Percentiles rank a stretch among this genome's conserved stretches.
These are phyloP conservation scores for Scheffersomyces quercinus DNA, from an alignment of 1,139 yeast species.

Conservation along the genomic window DNA sequence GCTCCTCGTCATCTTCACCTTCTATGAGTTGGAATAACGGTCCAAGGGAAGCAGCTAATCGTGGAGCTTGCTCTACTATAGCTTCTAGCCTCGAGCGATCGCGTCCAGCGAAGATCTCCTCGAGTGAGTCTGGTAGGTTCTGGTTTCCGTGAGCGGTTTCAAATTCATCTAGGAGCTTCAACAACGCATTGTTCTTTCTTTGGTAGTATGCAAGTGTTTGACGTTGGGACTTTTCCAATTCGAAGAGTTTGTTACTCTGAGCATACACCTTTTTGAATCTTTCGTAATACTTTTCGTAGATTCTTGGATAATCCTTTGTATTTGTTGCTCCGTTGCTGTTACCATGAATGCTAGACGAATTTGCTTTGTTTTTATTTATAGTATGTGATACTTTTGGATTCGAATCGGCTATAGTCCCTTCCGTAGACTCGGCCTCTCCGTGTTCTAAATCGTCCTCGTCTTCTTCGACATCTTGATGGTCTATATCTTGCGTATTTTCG, in stretches of 20 bases:
- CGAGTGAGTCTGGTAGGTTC: not conserved
- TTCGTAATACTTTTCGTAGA: conserved; percentile 29
- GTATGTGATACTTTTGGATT: not conserved
- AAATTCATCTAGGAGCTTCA: conserved; percentile 29
- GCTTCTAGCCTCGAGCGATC: conserved; percentile 1
- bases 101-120: conserved; percentile 1
- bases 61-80: conserved; percentile 1
- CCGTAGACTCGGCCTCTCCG: not conserved
- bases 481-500: not conserved
- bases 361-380: too few relatives aligned
- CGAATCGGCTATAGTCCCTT: not conserved
- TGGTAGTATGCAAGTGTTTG: conserved; percentile 36
- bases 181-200: conserved; percentile 40
- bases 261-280: conserved; percentile 24
- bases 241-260: conserved; percentile 27
- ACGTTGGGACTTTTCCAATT: conserved; percentile 35
- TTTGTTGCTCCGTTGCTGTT: not conserved
- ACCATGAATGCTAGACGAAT: too few relatives aligned
- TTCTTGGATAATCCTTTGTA: conserved; percentile 19
- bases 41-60: not conserved
- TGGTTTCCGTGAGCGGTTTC: conserved; percentile 9
- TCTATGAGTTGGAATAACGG: conserved; percentile 1
- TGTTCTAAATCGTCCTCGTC: not conserved
- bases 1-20: not conserved
- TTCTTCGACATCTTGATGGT: too few relatives aligned